phyloP scores from a whole-genome alignment of 2,329 filamentous ascomycete species.

The Camillea tinctor region DNA sequence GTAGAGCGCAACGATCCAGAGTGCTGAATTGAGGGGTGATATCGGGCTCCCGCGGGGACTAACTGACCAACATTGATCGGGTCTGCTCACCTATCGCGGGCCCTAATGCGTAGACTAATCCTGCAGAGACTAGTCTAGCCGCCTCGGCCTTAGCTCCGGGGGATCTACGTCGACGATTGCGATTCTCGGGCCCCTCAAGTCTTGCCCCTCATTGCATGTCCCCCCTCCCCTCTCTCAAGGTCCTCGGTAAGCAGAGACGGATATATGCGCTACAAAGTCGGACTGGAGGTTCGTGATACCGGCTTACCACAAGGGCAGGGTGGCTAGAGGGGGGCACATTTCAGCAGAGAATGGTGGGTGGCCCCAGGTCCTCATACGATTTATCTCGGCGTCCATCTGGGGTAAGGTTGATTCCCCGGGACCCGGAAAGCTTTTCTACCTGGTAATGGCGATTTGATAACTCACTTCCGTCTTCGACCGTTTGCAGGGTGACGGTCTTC shows the following conservation, averaged over 20 bases:
- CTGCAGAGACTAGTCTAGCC: not conserved
- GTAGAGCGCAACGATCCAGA: too few relatives aligned
- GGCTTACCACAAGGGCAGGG: not conserved
- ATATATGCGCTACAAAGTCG: not conserved
- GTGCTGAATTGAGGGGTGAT: not conserved
- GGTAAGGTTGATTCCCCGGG: not conserved
- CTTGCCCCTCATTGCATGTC: not conserved
- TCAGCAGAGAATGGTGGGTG: not conserved
- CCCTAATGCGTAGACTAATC: not conserved
- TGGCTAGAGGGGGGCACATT: too few relatives aligned
- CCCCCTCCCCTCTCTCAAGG: not conserved
- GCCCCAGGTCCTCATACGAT: not conserved
- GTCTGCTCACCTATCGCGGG: not conserved
- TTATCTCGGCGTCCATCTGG: not conserved
- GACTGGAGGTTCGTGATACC: not conserved
- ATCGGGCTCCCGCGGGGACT: not conserved
- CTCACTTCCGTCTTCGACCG: not conserved
- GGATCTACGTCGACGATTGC: not conserved
- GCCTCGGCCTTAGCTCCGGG: not conserved
- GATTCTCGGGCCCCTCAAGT: not conserved
- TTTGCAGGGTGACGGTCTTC: not conserved
- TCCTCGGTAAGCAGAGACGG: not conserved
- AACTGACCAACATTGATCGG: not conserved
- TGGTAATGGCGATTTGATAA: not conserved
- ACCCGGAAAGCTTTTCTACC: not conserved